phyloP scores from a whole-genome alignment of 306 rosid species.

The Cucurbita ficifolia region DNA sequence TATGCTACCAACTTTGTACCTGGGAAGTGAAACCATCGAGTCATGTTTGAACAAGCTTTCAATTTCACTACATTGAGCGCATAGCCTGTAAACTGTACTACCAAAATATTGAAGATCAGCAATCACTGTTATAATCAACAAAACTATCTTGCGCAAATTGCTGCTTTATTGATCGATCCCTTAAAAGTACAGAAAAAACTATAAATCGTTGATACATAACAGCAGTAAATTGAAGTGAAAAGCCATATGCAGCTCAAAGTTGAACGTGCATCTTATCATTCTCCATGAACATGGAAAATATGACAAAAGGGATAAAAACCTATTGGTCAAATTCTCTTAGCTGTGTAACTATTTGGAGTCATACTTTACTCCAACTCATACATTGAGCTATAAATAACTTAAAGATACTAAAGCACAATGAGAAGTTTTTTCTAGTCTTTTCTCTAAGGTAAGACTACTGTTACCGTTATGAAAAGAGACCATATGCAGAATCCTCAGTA shows the following conservation, averaged over 20 bases:
- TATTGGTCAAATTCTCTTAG: background rate
- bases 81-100: background rate
- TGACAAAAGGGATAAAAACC: background rate
- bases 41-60: constrained; percentile 1
- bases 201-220: background rate
- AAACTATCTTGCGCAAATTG: background rate
- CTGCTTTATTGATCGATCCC: background rate
- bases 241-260: background rate
- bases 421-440: background rate
- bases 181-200: background rate
- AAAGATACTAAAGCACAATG: background rate
- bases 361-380: background rate
- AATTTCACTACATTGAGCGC: background rate
- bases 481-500: background rate
- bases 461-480: background rate
- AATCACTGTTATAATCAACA: background rate
- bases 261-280: background rate
- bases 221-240: background rate
- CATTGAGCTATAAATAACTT: background rate
- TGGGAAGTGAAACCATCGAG: constrained; percentile 15
- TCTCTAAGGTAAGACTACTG: background rate
- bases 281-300: background rate
- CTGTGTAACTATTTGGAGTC: background rate
- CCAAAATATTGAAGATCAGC: background rate
- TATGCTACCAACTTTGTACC: constrained; percentile 21